Percentiles rank a stretch among this genome's conserved stretches.
phyloP scores from a whole-genome alignment of 257 asterid genomes.

The Craterostigma plantagineum region DNA sequence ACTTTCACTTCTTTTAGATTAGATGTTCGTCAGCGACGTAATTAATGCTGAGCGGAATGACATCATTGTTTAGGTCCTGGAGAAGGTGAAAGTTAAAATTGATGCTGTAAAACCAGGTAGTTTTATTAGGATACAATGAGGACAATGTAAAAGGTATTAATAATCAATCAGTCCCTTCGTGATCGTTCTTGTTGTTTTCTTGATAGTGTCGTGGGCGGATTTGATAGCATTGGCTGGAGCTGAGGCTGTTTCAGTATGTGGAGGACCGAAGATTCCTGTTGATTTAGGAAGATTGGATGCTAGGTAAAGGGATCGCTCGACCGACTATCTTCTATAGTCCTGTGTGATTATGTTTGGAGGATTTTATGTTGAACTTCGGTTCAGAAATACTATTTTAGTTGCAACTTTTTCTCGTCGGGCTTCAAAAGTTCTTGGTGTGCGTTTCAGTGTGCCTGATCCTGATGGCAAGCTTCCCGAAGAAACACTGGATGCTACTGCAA shows the following conservation, averaged over 20 bases:
- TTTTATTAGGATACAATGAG: neutral
- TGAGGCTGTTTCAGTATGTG: slow-evolving; percentile 71
- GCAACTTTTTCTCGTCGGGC: too few relatives aligned
- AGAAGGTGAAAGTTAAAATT: slow-evolving; percentile 51
- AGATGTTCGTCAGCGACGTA: neutral
- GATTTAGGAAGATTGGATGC: slow-evolving; percentile 71
- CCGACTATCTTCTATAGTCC: neutral
- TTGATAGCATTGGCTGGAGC: slow-evolving; percentile 88
- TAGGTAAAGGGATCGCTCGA: slow-evolving; percentile 18
- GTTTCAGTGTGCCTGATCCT: slow-evolving; percentile 64
- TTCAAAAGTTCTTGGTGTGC: slow-evolving; percentile 7
- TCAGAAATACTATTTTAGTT: too few relatives aligned
- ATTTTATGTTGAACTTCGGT: too few relatives aligned
- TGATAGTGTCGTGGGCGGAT: slow-evolving; percentile 84
- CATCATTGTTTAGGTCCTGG: slow-evolving; percentile 38
- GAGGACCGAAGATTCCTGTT: slow-evolving; percentile 69
- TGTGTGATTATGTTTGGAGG: neutral
- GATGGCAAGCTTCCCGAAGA: slow-evolving; percentile 85
- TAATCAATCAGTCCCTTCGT: slow-evolving; percentile 2
- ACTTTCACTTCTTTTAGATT: slow-evolving; percentile 1
- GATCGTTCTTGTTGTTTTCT: slow-evolving; percentile 13
- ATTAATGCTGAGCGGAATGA: neutral
- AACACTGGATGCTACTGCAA: slow-evolving; percentile 41
- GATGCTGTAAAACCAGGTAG: slow-evolving; percentile 51
- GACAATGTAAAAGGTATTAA: neutral